Evolutionary conservation across 352 stramenopile species (phyloP).

Genomic region (Phytophthora sansomeana): DNA sequence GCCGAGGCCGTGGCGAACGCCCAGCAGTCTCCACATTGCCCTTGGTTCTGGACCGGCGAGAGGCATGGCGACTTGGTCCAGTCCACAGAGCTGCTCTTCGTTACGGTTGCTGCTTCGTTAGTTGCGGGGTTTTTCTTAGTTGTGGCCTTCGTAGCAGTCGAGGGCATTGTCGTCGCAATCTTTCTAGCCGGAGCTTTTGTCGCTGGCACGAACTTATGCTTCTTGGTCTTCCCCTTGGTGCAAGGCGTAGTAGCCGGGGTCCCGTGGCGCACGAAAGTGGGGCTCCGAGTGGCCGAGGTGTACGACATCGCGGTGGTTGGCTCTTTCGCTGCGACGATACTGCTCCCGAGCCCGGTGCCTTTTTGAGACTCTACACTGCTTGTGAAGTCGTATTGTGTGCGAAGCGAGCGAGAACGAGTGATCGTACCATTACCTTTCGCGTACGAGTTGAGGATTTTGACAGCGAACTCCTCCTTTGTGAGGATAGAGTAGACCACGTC

Average conservation of each 20-base stretch:
- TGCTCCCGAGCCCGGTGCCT: slow-evolving; percentile 1
- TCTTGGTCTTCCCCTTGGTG: not conserved
- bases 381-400: slow-evolving; percentile 7
- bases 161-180: not conserved
- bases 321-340: slow-evolving; percentile 63
- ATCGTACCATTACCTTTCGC: slow-evolving; percentile 15
- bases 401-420: slow-evolving; percentile 12
- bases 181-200: not conserved
- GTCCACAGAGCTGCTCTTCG: slow-evolving; percentile 18
- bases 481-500: slow-evolving; percentile 44
- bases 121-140: not conserved
- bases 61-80: slow-evolving; percentile 42
- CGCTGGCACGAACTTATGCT: not conserved
- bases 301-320: slow-evolving; percentile 45
- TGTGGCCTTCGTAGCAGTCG: not conserved
- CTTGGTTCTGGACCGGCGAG: slow-evolving; percentile 88
- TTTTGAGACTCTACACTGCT: not conserved
- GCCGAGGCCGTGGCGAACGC: slow-evolving; percentile 92
- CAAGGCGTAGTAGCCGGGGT: not conserved
- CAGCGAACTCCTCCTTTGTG: slow-evolving; percentile 46
- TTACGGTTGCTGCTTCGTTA: slow-evolving; percentile 7
- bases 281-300: not conserved
- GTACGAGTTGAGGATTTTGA: slow-evolving; percentile 36
- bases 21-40: too few relatives aligned
- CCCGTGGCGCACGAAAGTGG: not conserved